phyloP scores from a whole-genome alignment of 2,329 filamentous ascomycete species.

The Tolypocladium inflatum region DNA sequence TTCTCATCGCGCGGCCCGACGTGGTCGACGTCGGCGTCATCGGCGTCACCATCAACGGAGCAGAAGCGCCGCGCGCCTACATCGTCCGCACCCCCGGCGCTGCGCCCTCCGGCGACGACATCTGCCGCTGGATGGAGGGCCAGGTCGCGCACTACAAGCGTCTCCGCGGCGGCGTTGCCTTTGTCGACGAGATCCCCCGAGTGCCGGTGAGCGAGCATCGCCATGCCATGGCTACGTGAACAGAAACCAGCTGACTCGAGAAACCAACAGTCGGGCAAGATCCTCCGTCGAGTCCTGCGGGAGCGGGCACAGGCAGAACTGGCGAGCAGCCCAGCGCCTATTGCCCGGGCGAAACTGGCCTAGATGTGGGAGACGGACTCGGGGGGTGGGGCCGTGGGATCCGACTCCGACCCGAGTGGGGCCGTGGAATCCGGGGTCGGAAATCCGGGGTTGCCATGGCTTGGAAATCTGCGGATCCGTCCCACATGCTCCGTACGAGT shows the following conservation, averaged over 20 bases:
- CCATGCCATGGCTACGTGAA: no score
- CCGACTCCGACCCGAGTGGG: not conserved
- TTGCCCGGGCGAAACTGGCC: not conserved
- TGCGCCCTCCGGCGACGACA: slow-evolving; percentile 3
- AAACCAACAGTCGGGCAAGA: not conserved
- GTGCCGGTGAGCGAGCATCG: not conserved
- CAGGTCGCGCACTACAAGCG: slow-evolving; percentile 2
- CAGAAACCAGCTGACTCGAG: not conserved
- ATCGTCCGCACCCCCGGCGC: slow-evolving; percentile 29
- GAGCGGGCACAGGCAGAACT: not conserved
- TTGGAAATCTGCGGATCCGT: not conserved
- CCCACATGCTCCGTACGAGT: no score
- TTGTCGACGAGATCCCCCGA: not conserved
- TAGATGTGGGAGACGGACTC: not conserved
- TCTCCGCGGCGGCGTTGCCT: not conserved
- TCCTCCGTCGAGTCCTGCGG: not conserved
- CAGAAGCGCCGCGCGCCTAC: slow-evolving; percentile 55
- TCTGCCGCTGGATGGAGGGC: slow-evolving; percentile 5
- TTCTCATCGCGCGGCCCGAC: slow-evolving; percentile 25
- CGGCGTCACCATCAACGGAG: slow-evolving; percentile 43
- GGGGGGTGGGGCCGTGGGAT: no score
- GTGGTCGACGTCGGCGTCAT: slow-evolving; percentile 58
- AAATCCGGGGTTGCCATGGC: not conserved
- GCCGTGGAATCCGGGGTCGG: not conserved
- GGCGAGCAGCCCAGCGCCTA: not conserved